Evolutionary conservation across 2,329 filamentous ascomycete genomes (phyloP).

Genomic region (Cercospora zeae-maydis): DNA sequence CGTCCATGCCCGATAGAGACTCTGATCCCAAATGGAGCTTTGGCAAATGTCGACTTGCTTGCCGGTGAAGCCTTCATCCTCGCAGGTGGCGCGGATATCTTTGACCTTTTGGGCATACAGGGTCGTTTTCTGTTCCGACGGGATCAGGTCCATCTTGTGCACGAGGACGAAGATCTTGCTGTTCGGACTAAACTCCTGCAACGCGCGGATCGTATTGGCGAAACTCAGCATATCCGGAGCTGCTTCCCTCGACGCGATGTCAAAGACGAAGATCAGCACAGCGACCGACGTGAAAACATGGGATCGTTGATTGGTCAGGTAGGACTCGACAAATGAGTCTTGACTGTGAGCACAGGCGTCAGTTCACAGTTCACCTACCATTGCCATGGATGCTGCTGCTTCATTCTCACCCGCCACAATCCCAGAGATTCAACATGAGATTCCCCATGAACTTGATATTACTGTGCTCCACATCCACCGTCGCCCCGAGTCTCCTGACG

Average conservation of each 20-base stretch:
- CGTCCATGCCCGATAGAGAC: slow-evolving; percentile 95
- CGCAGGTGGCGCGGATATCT: slow-evolving; percentile 70
- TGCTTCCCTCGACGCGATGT: slow-evolving; percentile 93
- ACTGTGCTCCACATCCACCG: slow-evolving; percentile 96
- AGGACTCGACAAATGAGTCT: slow-evolving; percentile 98
- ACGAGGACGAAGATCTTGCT: slow-evolving; percentile 92
- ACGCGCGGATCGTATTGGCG: slow-evolving; percentile 79
- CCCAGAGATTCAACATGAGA: slow-evolving; percentile 94
- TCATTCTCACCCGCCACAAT: slow-evolving; percentile 74
- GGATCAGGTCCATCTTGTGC: slow-evolving; percentile 98
- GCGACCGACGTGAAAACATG: slow-evolving; percentile 97
- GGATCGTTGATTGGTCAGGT: slow-evolving; percentile 88
- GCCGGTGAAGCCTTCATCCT: slow-evolving; percentile 55
- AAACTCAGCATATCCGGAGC: slow-evolving; percentile 91
- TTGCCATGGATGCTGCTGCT: background rate
- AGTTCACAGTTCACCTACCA: slow-evolving; percentile 14
- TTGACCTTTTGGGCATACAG: slow-evolving; percentile 81
- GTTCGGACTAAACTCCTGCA: slow-evolving; percentile 75
- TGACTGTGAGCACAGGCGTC: slow-evolving; percentile 55
- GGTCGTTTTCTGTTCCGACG: slow-evolving; percentile 69
- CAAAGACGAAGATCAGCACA: slow-evolving; percentile 98
- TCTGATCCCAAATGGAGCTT: slow-evolving; percentile 98
- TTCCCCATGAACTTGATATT: slow-evolving; percentile 99
- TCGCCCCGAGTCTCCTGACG: slow-evolving; percentile 85
- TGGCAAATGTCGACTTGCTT: slow-evolving; percentile 74